Base-by-base conservation (phyloP, 371 early-diverging fungal genomes). In the Mucor lusitanicus region DNA sequence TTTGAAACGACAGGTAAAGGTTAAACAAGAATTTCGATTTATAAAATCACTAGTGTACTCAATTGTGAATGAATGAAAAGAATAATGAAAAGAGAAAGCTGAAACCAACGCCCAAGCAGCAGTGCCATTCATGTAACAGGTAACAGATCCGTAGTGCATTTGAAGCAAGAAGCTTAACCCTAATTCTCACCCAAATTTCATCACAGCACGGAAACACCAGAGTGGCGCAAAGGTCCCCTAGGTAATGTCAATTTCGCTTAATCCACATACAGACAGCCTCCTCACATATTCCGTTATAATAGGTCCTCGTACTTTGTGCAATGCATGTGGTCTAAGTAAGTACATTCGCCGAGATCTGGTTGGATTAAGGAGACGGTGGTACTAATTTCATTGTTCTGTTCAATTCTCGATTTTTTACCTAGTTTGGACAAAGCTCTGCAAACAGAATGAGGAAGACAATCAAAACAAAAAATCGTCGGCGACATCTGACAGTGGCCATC, bases 281-380 rank as follows among this genome's bases (percentile, higher is more conserved):
- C 50, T 50, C 12, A 50, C 13, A 50, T 25, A 50, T 44, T 23
- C 19, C 11, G 9, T 15, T 28, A 23, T 33, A 19, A 35, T 56
- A 76, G 76, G 76, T 12, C 77, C 77, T 44, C 63, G 74, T 7
- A 78, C 75, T 23, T 57, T 78, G 67, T 78, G 78, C 33, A 78
- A 78, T 70, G 78, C 78, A 53, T 78, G 78, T 33, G 78, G 78
- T 23, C 21, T 75, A 57, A 74, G 78, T 78, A 72, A 39, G 68
- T 27, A 35, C 27, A 33, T 15, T 42, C 11, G 39, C 25, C 32
- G 42, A 68, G 11, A 19, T 48, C 46, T n/a, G n/a, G 19, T 19
- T 28, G 7, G 33, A 3, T 30, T 48, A 59, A 27, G 56, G 35
- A 25, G 27, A 42, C 1, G 30, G 33, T 39, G 28, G 11, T 6